phyloP scores from a whole-genome alignment of 1,139 yeast species.

The Saccharomycopsis hybrid region DNA sequence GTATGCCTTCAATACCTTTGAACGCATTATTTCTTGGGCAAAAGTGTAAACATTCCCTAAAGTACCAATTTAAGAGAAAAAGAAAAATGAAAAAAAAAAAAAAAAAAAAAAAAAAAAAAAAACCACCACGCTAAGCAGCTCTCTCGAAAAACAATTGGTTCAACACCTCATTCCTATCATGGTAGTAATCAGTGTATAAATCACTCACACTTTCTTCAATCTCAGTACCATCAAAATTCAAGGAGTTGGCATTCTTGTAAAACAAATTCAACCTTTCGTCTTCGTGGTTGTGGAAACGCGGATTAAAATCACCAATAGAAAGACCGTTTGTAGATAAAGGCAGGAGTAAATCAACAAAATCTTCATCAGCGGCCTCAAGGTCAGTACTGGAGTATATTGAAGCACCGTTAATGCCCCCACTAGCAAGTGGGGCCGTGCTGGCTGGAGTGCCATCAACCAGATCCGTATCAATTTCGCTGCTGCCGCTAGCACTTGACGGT shows the following conservation, averaged over 20 bases:
- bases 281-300: not conserved
- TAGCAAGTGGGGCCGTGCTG: too few relatives aligned
- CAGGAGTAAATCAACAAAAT: not conserved
- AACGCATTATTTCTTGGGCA: too few relatives aligned
- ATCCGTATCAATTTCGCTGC: too few relatives aligned
- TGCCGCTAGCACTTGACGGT: too few relatives aligned
- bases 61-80: not conserved
- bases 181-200: slow-evolving; percentile 1
- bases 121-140: not conserved
- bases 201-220: not conserved
- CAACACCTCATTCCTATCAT: slow-evolving; percentile 1
- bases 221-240: not conserved
- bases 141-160: not conserved
- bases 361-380: not conserved
- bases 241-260: not conserved
- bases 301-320: not conserved
- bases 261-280: not conserved
- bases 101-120: not conserved
- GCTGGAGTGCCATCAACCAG: too few relatives aligned
- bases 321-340: slow-evolving; percentile 1
- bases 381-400: not conserved
- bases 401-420: too few relatives aligned
- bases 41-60: not conserved
- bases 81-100: not conserved
- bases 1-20: too few relatives aligned